phyloP scores from a whole-genome alignment of 768 basidiomycete species.

The Amanita rubescens region DNA sequence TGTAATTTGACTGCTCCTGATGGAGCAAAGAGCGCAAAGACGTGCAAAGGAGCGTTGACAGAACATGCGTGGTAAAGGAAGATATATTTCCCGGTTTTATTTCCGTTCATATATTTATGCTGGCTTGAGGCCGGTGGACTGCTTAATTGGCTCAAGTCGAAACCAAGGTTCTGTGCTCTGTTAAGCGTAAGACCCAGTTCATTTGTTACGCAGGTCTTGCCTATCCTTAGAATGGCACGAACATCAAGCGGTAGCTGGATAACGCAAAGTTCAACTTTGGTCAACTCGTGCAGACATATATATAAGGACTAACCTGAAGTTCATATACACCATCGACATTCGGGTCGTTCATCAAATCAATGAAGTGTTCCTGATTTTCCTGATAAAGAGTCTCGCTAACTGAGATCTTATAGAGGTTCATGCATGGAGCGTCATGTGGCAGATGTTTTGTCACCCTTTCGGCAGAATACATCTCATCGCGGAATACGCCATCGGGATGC shows the following conservation, averaged over 20 bases:
- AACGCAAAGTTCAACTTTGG: conserved; percentile 2
- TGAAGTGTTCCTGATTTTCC: conserved; percentile 84
- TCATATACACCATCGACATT: conserved; percentile 95
- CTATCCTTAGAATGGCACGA: conserved; percentile 76
- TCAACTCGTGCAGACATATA: neutral
- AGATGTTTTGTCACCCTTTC: conserved; percentile 72
- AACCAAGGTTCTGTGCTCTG: conserved; percentile 71
- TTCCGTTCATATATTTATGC: conserved; percentile 68
- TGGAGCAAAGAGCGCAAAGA: conserved; percentile 84
- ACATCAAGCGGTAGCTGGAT: conserved; percentile 72
- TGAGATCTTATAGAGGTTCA: conserved; percentile 74
- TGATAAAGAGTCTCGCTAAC: conserved; percentile 82
- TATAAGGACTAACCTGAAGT: conserved; percentile 54
- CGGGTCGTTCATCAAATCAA: conserved; percentile 87
- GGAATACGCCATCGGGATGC: conserved; percentile 60
- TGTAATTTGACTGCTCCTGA: conserved; percentile 66
- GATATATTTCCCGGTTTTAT: conserved; percentile 64
- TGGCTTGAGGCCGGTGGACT: conserved; percentile 48
- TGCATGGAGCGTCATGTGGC: conserved; percentile 70
- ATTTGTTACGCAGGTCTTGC: conserved; percentile 70
- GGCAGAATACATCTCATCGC: conserved; percentile 55
- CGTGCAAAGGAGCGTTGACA: conserved; percentile 65
- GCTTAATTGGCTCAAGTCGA: conserved; percentile 80
- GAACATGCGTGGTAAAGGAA: conserved; percentile 86
- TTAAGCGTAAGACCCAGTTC: conserved; percentile 68